Percentiles rank a stretch among this genome's conserved stretches.
These are phyloP conservation scores for Coemansia sp. DNA, from an alignment of 192 early-diverging fungal species.

Conservation along the genomic window DNA sequence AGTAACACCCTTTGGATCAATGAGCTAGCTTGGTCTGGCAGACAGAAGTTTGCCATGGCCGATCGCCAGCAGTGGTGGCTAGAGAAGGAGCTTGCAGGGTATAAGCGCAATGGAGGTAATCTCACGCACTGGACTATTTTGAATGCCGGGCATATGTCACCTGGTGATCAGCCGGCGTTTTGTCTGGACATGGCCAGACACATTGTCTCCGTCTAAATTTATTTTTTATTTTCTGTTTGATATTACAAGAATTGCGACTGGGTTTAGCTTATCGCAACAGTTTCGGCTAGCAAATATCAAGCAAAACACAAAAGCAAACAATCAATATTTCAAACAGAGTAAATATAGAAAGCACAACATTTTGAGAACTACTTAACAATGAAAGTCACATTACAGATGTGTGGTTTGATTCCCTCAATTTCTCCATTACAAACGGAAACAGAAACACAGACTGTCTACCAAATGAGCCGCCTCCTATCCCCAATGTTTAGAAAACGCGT, in stretches of 20 bases:
- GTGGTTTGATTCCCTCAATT: too few relatives aligned
- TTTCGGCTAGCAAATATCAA: too few relatives aligned
- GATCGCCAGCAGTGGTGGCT: slow-evolving; percentile 52
- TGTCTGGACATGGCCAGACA: slow-evolving; percentile 41
- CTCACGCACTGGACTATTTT: slow-evolving; percentile 61
- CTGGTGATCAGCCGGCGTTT: slow-evolving; percentile 61
- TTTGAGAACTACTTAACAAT: too few relatives aligned
- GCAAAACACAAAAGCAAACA: too few relatives aligned
- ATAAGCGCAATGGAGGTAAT: slow-evolving; percentile 53
- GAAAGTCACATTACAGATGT: too few relatives aligned
- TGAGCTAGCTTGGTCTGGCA: slow-evolving; percentile 50
- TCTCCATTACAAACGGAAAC: too few relatives aligned
- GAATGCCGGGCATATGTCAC: slow-evolving; percentile 73
- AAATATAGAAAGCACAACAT: too few relatives aligned
- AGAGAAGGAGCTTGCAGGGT: slow-evolving; percentile 56
- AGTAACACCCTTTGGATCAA: slow-evolving; percentile 70
- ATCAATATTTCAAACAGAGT: too few relatives aligned
- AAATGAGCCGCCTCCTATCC: too few relatives aligned
- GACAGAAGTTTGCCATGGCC: slow-evolving; percentile 51
- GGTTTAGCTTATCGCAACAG: neutral
- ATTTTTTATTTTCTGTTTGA: neutral
- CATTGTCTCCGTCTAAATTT: slow-evolving; percentile 18
- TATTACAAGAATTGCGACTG: neutral
- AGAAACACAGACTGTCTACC: too few relatives aligned
- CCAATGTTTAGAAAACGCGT: too few relatives aligned